These are phyloP conservation scores for Trichoderma koningiopsis DNA, from an alignment of 2,329 filamentous ascomycete species.

Conservation along the genomic window DNA sequence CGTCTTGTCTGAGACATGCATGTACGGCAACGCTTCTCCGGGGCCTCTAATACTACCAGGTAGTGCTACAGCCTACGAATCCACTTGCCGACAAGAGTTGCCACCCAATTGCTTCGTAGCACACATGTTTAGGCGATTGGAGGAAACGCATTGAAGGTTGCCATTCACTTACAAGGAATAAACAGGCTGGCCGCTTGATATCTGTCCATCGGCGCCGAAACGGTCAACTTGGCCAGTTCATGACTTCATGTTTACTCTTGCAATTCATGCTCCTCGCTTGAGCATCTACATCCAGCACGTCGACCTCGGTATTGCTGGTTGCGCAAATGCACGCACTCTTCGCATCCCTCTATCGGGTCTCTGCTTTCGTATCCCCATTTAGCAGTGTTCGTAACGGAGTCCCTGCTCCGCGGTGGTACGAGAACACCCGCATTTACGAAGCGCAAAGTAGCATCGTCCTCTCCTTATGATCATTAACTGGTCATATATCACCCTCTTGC, in stretches of 20 bases:
- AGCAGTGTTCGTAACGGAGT: conserved; percentile 4
- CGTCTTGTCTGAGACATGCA: neutral
- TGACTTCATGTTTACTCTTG: neutral
- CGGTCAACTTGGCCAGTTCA: neutral
- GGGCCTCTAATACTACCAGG: neutral
- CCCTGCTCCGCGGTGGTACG: conserved; percentile 8
- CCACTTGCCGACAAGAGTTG: conserved; percentile 16
- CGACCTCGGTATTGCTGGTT: neutral
- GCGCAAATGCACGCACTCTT: neutral
- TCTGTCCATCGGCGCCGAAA: neutral
- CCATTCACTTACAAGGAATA: neutral
- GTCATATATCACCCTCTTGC: conserved; percentile 18
- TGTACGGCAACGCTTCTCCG: neutral
- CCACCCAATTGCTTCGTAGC: conserved; percentile 1
- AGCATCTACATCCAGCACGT: neutral
- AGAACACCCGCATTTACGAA: conserved; percentile 16
- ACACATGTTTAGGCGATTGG: neutral
- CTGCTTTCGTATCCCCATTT: conserved; percentile 13
- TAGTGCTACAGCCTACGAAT: neutral
- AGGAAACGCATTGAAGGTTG: neutral
- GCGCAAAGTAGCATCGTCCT: conserved; percentile 16
- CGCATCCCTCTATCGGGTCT: neutral
- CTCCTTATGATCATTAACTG: neutral
- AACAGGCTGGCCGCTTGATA: neutral
- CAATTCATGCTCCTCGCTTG: neutral